These are phyloP conservation scores for Kluyveromyces starmeri DNA, from an alignment of 805 yeast genomes.

Conservation along the genomic window DNA sequence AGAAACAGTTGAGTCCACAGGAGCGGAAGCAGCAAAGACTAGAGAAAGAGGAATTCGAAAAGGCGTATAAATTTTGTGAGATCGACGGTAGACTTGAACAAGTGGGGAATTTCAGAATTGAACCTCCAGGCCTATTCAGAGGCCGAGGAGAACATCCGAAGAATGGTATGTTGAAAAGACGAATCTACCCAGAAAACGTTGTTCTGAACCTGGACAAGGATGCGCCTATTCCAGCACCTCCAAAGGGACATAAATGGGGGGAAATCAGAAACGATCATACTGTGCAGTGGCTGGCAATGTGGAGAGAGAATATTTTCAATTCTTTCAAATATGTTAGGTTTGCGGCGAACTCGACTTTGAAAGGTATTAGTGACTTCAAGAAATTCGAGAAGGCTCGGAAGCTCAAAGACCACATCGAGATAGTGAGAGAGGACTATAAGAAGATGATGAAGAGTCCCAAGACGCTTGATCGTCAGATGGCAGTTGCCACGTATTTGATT, in stretches of 20 bases:
- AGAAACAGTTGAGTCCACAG: conserved; percentile 56
- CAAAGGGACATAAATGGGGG: conserved; percentile 86
- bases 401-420: conserved; percentile 60
- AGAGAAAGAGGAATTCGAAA: conserved; percentile 71
- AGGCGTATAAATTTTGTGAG: conserved; percentile 67
- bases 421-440: conserved; percentile 67
- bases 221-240: conserved; percentile 70
- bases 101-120: conserved; percentile 89
- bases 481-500: conserved; percentile 87
- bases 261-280: conserved; percentile 81
- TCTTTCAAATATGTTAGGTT: conserved; percentile 81
- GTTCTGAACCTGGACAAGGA: conserved; percentile 72
- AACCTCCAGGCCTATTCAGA: conserved; percentile 92
- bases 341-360: conserved; percentile 83
- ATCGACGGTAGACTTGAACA: conserved; percentile 84
- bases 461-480: conserved; percentile 85
- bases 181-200: conserved; percentile 86
- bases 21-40: conserved; percentile 67
- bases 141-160: conserved; percentile 98
- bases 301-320: conserved; percentile 88
- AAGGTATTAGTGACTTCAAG: conserved; percentile 83
- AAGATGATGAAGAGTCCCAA: conserved; percentile 58
- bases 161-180: conserved; percentile 80
- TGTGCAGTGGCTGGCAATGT: conserved; percentile 94
- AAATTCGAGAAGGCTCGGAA: conserved; percentile 93